Conservation (phyloP, 768 basidiomycete species). For the Lactifluus rugatus region DNA sequence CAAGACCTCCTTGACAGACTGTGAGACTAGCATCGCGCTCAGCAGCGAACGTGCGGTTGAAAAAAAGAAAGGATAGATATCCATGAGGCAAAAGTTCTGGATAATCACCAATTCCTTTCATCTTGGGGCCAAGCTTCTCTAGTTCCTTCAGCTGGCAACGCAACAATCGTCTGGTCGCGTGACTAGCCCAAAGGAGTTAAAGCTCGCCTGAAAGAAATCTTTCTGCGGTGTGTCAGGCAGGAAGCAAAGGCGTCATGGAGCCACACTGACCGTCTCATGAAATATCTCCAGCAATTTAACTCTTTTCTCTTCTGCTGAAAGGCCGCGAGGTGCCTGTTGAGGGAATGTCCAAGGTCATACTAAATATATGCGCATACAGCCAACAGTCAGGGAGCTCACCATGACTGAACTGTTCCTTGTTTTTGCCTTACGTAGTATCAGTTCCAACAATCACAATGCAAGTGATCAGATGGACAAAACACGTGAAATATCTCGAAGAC, state of each 20-base stretch:
- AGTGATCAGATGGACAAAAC: too few species aligned
- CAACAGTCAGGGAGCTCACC: not conserved
- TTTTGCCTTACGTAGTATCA: not conserved
- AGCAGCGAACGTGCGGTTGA: not conserved
- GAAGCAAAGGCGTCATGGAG: not conserved
- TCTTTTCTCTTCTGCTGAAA: constrained; percentile 87
- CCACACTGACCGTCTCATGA: constrained; percentile 65
- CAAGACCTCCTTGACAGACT: constrained; percentile 86
- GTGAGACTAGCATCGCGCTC: constrained; percentile 47
- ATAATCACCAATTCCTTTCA: constrained; percentile 77
- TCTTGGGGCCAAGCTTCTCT: constrained; percentile 79
- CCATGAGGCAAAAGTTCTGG: not conserved
- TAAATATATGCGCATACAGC: constrained; percentile 2
- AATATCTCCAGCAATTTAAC: constrained; percentile 85
- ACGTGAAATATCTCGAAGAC: not conserved
- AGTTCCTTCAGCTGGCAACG: constrained; percentile 70
- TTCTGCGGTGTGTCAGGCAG: constrained; percentile 36
- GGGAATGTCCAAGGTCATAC: not conserved
- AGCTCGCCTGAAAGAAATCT: constrained; percentile 65
- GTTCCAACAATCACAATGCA: too few species aligned
- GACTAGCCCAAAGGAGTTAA: not conserved
- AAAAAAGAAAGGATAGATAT: not conserved
- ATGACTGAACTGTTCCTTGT: not conserved
- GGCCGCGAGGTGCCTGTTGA: constrained; percentile 33
- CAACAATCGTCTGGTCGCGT: not conserved